phyloP scores from a whole-genome alignment of 1,284 basidiomycete species.

The Mycena sp. region DNA sequence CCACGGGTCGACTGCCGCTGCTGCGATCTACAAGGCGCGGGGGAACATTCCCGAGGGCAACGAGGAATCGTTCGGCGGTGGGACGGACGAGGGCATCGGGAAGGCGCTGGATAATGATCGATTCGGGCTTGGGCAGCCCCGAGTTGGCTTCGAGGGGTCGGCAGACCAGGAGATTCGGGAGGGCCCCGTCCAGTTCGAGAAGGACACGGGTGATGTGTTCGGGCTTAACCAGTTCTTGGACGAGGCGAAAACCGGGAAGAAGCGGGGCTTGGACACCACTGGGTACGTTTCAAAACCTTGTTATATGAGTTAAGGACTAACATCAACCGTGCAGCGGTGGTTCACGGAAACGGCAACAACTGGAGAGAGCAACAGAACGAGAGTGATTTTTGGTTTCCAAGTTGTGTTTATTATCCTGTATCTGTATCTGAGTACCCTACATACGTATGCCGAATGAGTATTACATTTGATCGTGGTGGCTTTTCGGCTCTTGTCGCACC shows the following conservation, averaged over 20 bases:
- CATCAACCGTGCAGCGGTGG: conserved; percentile 54
- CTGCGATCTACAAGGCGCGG: conserved; percentile 96
- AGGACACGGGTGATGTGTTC: conserved; percentile 97
- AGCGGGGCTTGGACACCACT: conserved; percentile 86
- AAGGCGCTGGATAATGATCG: conserved; percentile 93
- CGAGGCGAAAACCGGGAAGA: conserved; percentile 94
- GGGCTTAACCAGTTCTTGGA: conserved; percentile 97
- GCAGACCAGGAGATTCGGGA: conserved; percentile 85
- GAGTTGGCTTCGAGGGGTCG: conserved; percentile 90
- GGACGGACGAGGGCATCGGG: conserved; percentile 93
- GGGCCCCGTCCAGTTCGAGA: conserved; percentile 99
- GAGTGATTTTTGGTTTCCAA: conserved; percentile 46
- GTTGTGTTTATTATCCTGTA: neutral
- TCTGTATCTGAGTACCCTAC: neutral
- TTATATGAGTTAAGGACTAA: conserved; percentile 32
- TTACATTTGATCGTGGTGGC: too few species aligned
- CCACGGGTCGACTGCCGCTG: conserved; percentile 94
- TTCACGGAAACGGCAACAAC: conserved; percentile 78
- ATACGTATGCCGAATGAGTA: too few species aligned
- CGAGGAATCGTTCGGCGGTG: conserved; percentile 92
- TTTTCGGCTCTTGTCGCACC: too few species aligned
- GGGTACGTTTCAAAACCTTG: conserved; percentile 57
- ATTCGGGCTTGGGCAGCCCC: conserved; percentile 90
- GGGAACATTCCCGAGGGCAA: conserved; percentile 87
- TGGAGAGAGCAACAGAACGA: conserved; percentile 73